phyloP scores from a whole-genome alignment of 106 monocot genomes.

The Phalaenopsis equestris region DNA sequence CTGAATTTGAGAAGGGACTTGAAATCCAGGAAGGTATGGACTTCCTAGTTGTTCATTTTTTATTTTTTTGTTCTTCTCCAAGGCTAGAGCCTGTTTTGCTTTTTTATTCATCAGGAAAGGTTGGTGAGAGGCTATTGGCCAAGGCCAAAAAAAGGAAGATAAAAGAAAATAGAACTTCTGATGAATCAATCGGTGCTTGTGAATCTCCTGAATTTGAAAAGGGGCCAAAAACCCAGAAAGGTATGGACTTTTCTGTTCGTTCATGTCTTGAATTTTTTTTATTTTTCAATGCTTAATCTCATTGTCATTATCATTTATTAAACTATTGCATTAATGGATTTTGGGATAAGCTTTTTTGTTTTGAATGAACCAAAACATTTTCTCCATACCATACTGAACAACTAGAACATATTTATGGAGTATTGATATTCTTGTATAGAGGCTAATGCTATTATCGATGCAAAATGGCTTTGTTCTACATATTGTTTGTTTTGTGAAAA shows the following conservation, averaged over 20 bases:
- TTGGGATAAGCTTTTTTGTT: background rate
- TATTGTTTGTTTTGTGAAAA: background rate
- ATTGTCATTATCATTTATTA: background rate
- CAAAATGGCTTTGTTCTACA: background rate
- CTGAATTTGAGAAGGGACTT: background rate
- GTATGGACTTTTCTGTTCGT: background rate
- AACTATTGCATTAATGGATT: no score
- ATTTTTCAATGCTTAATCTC: background rate
- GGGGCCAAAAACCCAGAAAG: background rate
- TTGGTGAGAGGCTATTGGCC: background rate
- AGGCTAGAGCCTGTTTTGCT: no score
- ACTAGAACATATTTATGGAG: background rate
- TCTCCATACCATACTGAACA: background rate
- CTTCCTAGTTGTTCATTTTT: background rate
- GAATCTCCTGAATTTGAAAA: background rate
- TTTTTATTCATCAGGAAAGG: no score
- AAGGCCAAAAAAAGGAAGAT: background rate
- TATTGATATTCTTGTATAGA: background rate
- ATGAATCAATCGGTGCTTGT: background rate
- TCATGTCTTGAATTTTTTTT: background rate
- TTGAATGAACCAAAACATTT: background rate
- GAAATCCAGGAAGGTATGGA: background rate
- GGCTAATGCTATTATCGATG: background rate
- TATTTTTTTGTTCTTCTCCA: background rate
- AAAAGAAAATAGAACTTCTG: background rate